A percentile compares a stretch with the other conserved stretches of the same genome.
Evolutionary conservation across 1,284 basidiomycete species (phyloP).

Genomic region (Chondrostereum purpureum): DNA sequence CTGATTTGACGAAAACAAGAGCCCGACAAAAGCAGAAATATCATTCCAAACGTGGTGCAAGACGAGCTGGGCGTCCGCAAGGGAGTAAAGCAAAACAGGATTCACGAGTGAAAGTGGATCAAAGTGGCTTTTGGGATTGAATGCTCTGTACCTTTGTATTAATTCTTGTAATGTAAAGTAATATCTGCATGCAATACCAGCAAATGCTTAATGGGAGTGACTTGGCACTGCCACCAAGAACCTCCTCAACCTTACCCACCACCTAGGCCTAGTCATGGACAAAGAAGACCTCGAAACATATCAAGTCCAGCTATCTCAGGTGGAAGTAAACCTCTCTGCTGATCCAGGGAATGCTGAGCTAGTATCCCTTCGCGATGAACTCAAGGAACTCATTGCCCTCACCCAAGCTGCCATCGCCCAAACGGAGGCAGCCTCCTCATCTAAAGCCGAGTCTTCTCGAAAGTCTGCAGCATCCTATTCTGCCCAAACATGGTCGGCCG

Average conservation of each 20-base stretch:
- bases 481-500: conserved; percentile 63
- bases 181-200: neutral
- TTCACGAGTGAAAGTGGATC: conserved; percentile 56
- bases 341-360: conserved; percentile 84
- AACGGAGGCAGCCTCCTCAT: conserved; percentile 52
- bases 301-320: conserved; percentile 85
- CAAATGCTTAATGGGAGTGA: too few species aligned
- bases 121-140: conserved; percentile 59
- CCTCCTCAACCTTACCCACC: conserved; percentile 3
- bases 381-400: conserved; percentile 85
- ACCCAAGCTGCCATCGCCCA: conserved; percentile 73
- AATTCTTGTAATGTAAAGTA: conserved; percentile 6
- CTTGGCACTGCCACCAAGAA: too few species aligned
- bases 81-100: conserved; percentile 86
- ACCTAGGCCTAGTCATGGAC: conserved; percentile 45
- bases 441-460: conserved; percentile 51
- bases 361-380: conserved; percentile 70
- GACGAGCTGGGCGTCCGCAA: conserved; percentile 63
- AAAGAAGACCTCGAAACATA: conserved; percentile 82
- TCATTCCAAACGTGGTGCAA: conserved; percentile 62
- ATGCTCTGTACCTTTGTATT: conserved; percentile 9
- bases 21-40: conserved; percentile 66
- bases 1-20: conserved; percentile 56
- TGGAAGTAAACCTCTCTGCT: conserved; percentile 76
- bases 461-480: conserved; percentile 44